These are phyloP conservation scores for Hyaloscypha variabilis DNA, from an alignment of 495 filamentous ascomycete genomes.

Conservation along the genomic window DNA sequence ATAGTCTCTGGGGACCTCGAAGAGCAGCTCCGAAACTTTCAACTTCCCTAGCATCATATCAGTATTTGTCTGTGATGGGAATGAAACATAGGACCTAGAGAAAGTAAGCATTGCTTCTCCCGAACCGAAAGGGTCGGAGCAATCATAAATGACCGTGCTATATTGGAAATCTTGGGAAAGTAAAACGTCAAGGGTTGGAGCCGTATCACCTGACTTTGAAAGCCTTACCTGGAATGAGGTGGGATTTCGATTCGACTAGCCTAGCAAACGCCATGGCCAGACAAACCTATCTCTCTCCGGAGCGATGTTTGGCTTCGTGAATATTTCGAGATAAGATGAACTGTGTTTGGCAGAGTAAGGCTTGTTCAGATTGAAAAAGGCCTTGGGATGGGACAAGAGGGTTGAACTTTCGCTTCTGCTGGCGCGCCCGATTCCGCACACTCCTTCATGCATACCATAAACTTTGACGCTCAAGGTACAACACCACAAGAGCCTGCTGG, in stretches of 20 bases:
- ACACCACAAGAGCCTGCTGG: not conserved
- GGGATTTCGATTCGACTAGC: constrained; percentile 23
- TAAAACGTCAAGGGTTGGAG: not conserved
- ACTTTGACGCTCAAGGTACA: not conserved
- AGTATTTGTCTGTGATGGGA: not conserved
- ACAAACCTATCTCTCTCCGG: not conserved
- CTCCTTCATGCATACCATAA: not conserved
- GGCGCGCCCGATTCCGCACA: not conserved
- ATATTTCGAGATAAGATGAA: not conserved
- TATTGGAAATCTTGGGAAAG: not conserved
- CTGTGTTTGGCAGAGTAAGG: not conserved
- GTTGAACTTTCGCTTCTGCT: not conserved
- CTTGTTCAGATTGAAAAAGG: not conserved
- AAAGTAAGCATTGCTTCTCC: not conserved
- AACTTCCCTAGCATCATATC: constrained; percentile 61
- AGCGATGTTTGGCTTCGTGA: not conserved
- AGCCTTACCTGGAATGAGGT: constrained; percentile 29
- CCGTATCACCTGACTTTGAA: constrained; percentile 5
- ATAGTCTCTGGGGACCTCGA: constrained; percentile 82
- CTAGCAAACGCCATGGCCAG: constrained; percentile 26
- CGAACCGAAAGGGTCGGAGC: not conserved
- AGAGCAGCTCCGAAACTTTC: constrained; percentile 77
- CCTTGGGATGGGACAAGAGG: too few species aligned
- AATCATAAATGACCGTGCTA: not conserved
- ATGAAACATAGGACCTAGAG: not conserved